Evolutionary conservation across 2,329 filamentous ascomycete species (phyloP), one percentile per base, ranked within the genome.

Genomic region (Pseudopithomyces chartarum): DNA sequence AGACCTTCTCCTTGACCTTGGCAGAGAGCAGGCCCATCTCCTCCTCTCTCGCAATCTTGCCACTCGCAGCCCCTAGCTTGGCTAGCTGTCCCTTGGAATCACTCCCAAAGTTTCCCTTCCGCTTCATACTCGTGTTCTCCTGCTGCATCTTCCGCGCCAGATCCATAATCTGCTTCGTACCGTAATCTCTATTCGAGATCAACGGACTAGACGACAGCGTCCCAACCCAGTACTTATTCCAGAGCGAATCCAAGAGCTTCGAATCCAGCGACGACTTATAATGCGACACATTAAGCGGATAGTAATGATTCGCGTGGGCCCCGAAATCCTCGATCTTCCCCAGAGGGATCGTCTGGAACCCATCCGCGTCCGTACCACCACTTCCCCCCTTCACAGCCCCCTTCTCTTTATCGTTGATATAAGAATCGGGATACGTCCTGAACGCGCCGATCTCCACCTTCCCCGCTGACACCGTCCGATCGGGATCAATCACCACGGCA

Each of bases 211-310:
- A 91, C 32, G 92, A 96, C 19, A 99, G 85, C 6, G 95, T 99
- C 71, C 96, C 91, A 33, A 97, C 93, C 95, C 92, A 97, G 82
- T 99, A 99, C 78, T 98, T 98, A 81, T 97, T 97, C 95, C 95
- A 98, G 29, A 99, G 82, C 50, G 92, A 84, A 70, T 96, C 91
- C 5, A 99, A 82, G 22, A 99, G 83, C 67, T 92, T 90, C 1
- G 88, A 85, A 77, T 99, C 95, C 26, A 99, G 87, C 0, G 90
- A 90, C 61, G 91, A 95, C 80, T 98, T 98, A 84, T 92, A 99
- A 77, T 96, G 92, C 32, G 92, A 92, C 13, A 98, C 90, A 59
- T 96, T 90, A 6, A 99, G 84, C 13, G 90, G 84, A 78, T 99
- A 99, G 80, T 99, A 99, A 54, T 90, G 87, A 73, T 86, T 90